Base-by-base conservation (phyloP, 108 stramenopile genomes). In the Skeletonema grethae region DNA sequence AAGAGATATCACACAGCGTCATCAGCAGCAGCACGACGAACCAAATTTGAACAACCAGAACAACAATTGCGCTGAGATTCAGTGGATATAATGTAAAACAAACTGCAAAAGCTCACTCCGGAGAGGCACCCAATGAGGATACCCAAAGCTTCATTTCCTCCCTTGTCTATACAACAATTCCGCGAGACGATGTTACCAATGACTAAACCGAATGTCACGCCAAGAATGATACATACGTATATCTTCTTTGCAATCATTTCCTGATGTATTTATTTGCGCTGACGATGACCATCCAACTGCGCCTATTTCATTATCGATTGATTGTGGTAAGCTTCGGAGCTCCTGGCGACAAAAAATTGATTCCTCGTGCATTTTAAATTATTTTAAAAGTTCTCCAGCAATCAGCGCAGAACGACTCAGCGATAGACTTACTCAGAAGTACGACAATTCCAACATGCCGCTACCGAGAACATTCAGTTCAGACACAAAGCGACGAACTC, bases 391-490 rank as follows among this genome's bases (percentile, higher is more conserved):
- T n/a, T n/a, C n/a, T n/a, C n/a, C n/a, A n/a, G n/a, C n/a, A n/a
- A n/a, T n/a, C n/a, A n/a, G n/a, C n/a, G n/a, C n/a, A n/a, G n/a
- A n/a, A n/a, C n/a, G n/a, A n/a, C n/a, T n/a, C n/a, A n/a, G n/a
- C n/a, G n/a, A n/a, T n/a, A n/a, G n/a, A n/a, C n/a, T n/a, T n/a
- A n/a, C n/a, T n/a, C n/a, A n/a, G n/a, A n/a, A n/a, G n/a, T n/a
- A n/a, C 35, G 7, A 36, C 35, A 7, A 35, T 0, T 7, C 36
- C 36, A 29, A 64, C 28, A 69, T 69, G 69, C 69, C 69, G 22
- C 58, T 69, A 3, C 69, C 69, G 0, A n/a, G 29, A 32, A 32
- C 34, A 11, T 35, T 35, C 29, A 10, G 16, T 35, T 35, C 32
- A 16, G 61, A 61, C 15, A 34, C 15, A 7, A 32, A 61, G 30